These are phyloP conservation scores for Pseudocercospora ulei DNA, from an alignment of 2,329 filamentous ascomycete genomes.

Conservation along the genomic window DNA sequence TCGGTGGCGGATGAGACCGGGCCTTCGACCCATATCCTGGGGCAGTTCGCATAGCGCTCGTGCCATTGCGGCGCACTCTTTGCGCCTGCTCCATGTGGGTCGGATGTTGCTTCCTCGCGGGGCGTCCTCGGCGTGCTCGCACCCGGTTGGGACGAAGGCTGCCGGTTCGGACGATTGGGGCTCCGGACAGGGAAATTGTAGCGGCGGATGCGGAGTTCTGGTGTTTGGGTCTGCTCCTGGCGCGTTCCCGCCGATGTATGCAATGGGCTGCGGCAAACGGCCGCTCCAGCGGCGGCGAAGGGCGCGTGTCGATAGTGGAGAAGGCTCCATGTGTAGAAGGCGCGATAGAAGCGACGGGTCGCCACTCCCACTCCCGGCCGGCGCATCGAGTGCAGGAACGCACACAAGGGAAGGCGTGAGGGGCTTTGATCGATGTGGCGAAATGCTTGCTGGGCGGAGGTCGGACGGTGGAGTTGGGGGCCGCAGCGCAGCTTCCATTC, in stretches of 20 bases:
- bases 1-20: constrained; percentile 13
- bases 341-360: constrained; percentile 37
- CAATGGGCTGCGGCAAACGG: constrained; percentile 2
- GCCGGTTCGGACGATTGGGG: no score
- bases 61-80: neutral
- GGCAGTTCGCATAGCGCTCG: neutral
- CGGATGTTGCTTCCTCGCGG: neutral
- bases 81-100: no score
- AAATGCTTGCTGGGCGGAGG: constrained; percentile 2
- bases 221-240: neutral
- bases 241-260: constrained; percentile 3
- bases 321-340: constrained; percentile 40
- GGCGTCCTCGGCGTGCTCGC: neutral
- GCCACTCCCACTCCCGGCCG: constrained; percentile 11
- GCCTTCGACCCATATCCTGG: constrained; percentile 1
- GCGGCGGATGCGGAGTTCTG: neutral
- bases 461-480: constrained; percentile 1
- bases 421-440: no score
- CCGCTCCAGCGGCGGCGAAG: neutral
- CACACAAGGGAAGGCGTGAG: no score
- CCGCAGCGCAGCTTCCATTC: no score
- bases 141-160: no score
- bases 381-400: no score
- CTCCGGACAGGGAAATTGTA: no score
- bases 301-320: constrained; percentile 17